Evolutionary conservation across 2,329 filamentous ascomycete genomes (phyloP), one percentile per base, ranked within the genome.

Genomic region (Ceratocystis cubensis): DNA sequence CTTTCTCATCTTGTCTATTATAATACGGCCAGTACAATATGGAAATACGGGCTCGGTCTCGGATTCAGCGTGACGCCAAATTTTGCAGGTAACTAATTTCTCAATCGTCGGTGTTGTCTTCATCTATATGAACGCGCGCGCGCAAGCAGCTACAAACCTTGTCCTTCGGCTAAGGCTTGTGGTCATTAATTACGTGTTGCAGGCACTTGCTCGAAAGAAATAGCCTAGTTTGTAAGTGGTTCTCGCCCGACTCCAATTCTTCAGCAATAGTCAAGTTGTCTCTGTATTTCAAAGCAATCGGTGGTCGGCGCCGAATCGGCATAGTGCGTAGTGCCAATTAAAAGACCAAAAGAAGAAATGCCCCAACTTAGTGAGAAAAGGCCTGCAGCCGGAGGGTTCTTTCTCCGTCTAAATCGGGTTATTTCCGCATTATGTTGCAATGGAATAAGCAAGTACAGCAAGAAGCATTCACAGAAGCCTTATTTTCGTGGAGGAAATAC

Each of bases 231-330:
- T 59, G 56, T 59, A 37, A 59, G 28, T 33, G 56, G 25, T 17
- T 28, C 15, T 57, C 33, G 53, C 17, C 20, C 6, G 53, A 28
- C 53, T 41, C 22, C 28, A 30, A 25, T 33, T n/a, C 13, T 28
- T 30, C 28, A n/a, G 37, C 56, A 30, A 59, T 37, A 30, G 7
- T n/a, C 25, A 30, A 59, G 56, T 37, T 33, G 25, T 5, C 15
- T 59, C 33, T 59, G 30, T 33, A 59, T 59, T 59, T 59, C 56
- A 59, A 59, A 59, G 56, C 56, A 59, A n/a, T n/a, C 56, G 15
- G 8, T 30, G 20, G 56, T 59, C 56, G 56, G 56, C 28, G 30
- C 56, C 56, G 56, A 59, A 37, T 59, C 56, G 56, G 56, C 56
- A 10, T 37, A 30, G 56, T 30, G 56, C 25, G 5, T 37, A 37